A percentile compares a stretch with the other conserved stretches of the same genome.
These are phyloP conservation scores for Lasiosphaeria miniovina DNA, from an alignment of 495 filamentous ascomycete species.

Conservation along the genomic window DNA sequence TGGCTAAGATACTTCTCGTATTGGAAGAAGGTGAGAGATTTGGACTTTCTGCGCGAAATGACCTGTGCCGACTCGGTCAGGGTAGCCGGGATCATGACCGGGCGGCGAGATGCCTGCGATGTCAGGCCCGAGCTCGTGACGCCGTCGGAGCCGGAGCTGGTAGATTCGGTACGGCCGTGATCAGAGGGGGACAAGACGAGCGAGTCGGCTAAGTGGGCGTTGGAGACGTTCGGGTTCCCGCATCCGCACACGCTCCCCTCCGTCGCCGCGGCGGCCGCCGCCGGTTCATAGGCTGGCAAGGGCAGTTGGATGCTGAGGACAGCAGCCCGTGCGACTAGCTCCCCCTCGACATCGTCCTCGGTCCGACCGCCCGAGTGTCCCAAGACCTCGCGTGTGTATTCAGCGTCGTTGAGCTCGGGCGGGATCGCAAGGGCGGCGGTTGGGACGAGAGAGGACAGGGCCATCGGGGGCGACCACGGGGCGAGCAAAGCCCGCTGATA, in stretches of 20 bases:
- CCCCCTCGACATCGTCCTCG: slow-evolving; percentile 39
- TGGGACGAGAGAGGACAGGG: slow-evolving; percentile 13
- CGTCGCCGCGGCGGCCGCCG: slow-evolving; percentile 4
- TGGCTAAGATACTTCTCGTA: slow-evolving; percentile 52
- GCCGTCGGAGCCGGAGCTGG: slow-evolving; percentile 21
- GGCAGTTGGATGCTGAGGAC: slow-evolving; percentile 42
- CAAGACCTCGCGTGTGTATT: slow-evolving; percentile 45
- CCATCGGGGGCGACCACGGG: slow-evolving; percentile 9
- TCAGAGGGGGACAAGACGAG: slow-evolving; percentile 11
- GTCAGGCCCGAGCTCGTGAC: slow-evolving; percentile 11
- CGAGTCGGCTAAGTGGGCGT: slow-evolving; percentile 36
- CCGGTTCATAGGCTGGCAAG: slow-evolving; percentile 2
- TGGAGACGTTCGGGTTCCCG: slow-evolving; percentile 13
- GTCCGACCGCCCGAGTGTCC: slow-evolving; percentile 32
- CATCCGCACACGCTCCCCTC: no score
- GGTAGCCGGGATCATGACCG: slow-evolving; percentile 22
- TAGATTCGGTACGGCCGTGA: slow-evolving; percentile 21
- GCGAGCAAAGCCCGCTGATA: not conserved
- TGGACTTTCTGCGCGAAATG: slow-evolving; percentile 33
- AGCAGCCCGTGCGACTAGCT: slow-evolving; percentile 37
- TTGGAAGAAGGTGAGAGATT: slow-evolving; percentile 46
- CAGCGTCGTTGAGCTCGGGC: slow-evolving; percentile 41
- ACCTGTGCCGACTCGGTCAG: slow-evolving; percentile 18
- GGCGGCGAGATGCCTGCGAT: slow-evolving; percentile 18
- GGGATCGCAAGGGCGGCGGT: slow-evolving; percentile 7